Percentiles rank a stretch among this genome's conserved stretches.
phyloP scores from a whole-genome alignment of 139 green algal species.

The Chlamydomonas sphaeroides region DNA sequence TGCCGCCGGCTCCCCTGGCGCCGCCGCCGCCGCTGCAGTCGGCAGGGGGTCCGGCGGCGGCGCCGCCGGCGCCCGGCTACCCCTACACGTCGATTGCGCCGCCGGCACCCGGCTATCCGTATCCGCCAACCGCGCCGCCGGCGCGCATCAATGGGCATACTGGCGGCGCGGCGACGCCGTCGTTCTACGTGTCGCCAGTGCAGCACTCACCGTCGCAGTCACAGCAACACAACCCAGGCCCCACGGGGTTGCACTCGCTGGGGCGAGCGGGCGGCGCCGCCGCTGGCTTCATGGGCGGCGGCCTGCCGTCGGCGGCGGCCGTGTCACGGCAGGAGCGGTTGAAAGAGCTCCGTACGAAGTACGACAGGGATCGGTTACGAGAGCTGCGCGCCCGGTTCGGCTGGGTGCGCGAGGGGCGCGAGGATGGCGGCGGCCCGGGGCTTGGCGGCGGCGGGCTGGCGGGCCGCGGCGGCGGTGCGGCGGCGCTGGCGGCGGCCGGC shows the following conservation, averaged over 20 bases:
- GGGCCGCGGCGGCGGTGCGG: neutral
- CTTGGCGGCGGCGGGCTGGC: neutral
- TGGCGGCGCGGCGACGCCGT: too few species aligned
- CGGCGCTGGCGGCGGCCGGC: neutral
- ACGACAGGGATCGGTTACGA: conserved; percentile 41
- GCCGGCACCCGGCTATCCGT: neutral
- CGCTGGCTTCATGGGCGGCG: too few species aligned
- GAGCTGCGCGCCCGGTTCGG: conserved; percentile 51
- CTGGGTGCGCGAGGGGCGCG: conserved; percentile 42
- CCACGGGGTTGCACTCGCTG: too few species aligned
- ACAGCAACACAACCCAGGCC: too few species aligned
- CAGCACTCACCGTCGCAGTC: too few species aligned
- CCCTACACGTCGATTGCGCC: neutral
- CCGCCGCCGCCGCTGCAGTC: neutral
- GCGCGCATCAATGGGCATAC: too few species aligned
- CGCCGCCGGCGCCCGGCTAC: neutral
- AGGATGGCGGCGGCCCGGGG: neutral
- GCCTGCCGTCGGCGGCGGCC: too few species aligned
- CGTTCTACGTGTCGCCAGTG: too few species aligned
- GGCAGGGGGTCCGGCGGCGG: neutral
- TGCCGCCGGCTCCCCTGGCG: neutral
- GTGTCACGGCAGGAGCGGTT: conserved; percentile 16
- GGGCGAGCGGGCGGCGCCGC: too few species aligned
- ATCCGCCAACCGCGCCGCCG: neutral
- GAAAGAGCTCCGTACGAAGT: conserved; percentile 53